A percentile compares a stretch with the other conserved stretches of the same genome.
These are phyloP conservation scores for Phalaenopsis equestris DNA, from an alignment of 106 monocot species.

Conservation along the genomic window DNA sequence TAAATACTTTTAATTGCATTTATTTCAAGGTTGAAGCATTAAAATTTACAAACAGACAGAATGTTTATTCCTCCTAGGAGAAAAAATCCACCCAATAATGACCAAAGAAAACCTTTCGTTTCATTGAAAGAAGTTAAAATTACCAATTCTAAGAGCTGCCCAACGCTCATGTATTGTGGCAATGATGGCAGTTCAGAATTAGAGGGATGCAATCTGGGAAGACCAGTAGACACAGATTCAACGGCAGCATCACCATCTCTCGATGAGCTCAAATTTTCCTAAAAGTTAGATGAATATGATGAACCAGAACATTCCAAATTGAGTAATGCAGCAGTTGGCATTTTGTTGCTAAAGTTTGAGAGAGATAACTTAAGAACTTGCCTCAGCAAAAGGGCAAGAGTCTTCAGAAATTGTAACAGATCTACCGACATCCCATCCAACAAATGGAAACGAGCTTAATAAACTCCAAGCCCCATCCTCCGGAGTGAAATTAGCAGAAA, in stretches of 20 bases:
- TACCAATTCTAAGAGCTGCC: constrained; percentile 94
- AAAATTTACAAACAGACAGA: too few relatives aligned
- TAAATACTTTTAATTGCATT: too few relatives aligned
- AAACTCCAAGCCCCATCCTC: constrained; percentile 60
- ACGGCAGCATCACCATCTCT: constrained; percentile 42
- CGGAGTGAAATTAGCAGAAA: constrained; percentile 54
- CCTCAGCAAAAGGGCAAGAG: constrained; percentile 78
- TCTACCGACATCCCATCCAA: constrained; percentile 49
- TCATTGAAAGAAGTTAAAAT: neutral
- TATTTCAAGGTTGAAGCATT: too few relatives aligned
- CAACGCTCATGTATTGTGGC: constrained; percentile 66
- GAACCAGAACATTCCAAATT: constrained; percentile 9
- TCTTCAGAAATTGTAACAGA: constrained; percentile 53
- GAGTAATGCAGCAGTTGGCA: neutral
- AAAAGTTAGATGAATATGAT: neutral
- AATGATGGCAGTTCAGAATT: constrained; percentile 24
- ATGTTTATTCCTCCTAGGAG: too few relatives aligned
- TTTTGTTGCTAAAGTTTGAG: constrained; percentile 2
- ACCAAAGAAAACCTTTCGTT: too few relatives aligned
- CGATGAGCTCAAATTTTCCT: constrained; percentile 67
- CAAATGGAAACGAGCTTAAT: constrained; percentile 38
- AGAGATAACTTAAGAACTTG: constrained; percentile 7
- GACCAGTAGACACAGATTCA: constrained; percentile 35
- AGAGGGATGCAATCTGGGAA: constrained; percentile 28
- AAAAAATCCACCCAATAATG: too few relatives aligned